A percentile compares a stretch with the other conserved stretches of the same genome.
phyloP scores from a whole-genome alignment of 73 alveolate genomes.

The Uronychia binucleata region DNA sequence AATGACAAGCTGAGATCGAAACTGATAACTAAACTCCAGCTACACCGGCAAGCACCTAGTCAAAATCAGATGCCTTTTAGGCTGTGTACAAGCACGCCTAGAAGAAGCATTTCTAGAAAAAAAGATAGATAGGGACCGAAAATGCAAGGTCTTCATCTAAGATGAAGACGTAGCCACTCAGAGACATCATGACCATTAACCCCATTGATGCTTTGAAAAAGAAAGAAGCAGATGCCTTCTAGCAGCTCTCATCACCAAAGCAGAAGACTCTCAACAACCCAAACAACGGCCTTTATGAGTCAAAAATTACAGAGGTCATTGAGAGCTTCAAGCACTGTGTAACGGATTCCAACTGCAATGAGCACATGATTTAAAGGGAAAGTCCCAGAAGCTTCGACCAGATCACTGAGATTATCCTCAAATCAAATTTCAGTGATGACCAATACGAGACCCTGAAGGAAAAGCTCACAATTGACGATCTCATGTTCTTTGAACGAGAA shows the following conservation, averaged over 20 bases:
- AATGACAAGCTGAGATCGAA: not conserved
- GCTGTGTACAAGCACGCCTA: not conserved
- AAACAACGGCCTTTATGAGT: too few species aligned
- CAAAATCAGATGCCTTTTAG: not conserved
- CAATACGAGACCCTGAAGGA: not conserved
- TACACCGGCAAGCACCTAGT: not conserved
- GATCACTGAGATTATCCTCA: not conserved
- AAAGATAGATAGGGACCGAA: not conserved
- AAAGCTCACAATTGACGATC: not conserved
- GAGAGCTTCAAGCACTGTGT: not conserved
- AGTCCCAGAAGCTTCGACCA: not conserved
- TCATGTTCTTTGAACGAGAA: not conserved
- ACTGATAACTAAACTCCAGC: not conserved
- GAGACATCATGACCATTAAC: not conserved
- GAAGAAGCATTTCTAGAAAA: not conserved
- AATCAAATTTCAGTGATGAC: not conserved
- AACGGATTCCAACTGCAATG: not conserved
- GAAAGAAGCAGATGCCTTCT: too few species aligned
- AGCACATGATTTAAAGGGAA: too few species aligned
- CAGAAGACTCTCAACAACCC: too few species aligned
- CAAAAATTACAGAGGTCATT: not conserved
- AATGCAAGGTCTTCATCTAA: too few species aligned
- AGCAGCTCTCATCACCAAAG: too few species aligned
- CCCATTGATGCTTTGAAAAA: not conserved
- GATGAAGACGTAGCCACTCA: too few species aligned